Evolutionary conservation across 768 basidiomycete species (phyloP), one percentile per base, ranked within the genome.

Genomic region (Suillus paluster): DNA sequence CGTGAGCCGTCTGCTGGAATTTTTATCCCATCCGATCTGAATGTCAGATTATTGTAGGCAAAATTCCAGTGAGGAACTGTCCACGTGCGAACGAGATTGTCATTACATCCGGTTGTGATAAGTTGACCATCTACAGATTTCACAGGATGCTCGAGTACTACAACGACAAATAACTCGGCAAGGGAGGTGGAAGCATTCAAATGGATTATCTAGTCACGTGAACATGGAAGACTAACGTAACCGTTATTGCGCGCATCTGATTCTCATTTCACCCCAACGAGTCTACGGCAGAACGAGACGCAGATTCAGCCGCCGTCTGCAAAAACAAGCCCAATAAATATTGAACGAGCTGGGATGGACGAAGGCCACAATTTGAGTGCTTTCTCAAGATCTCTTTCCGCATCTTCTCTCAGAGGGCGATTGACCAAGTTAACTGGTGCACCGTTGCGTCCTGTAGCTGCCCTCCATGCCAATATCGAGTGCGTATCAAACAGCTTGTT

Each of bases 401-500:
- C 89, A 4, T 78, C 81, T 25, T 85, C 86, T 10, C 78, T 93
- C 46, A 86, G 80, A 68, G 86, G 86, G 25, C 80, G 80, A 41
- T 77, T 93, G 21, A 84, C 86, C n/a, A 84, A 82, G 68, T 70
- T 90, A 34, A 80, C 85, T 0, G 72, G 83, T n/a, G 81, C 86
- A 1, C 86, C 86, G 15, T 67, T 89, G 60, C 80, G 82, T 46
- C 87, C 88, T 15, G 86, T 91, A 45, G 84, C 83, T 30, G 84
- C 86, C 33, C 79, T 91, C 15, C 86, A 88, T 66, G 83, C 87
- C n/a, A 88, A 87, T 67, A 86, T 92, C 76, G 82, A 91, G 91
- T 92, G 15, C 53, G 53, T 54, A 23, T 38, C 53, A 54, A 19
- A 23, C 38, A 74, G 87, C 82, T 58, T 64, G 34, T 23, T 56